Percentiles rank a stretch among this genome's conserved stretches.
Conservation (phyloP, 805 yeast genomes). For the Nakazawaea molendinolei region DNA sequence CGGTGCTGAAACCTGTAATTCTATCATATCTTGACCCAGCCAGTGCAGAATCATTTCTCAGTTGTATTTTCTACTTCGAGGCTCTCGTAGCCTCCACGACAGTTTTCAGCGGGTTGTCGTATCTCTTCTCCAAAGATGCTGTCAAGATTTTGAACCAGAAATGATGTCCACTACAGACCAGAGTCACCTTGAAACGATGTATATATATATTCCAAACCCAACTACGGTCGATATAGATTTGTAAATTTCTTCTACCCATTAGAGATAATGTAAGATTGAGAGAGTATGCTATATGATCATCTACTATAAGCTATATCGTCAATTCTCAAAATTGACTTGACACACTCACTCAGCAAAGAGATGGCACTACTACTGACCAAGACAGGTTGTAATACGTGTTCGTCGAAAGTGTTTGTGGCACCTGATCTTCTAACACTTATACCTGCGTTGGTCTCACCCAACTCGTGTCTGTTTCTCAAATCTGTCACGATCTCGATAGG, state of each 20-base stretch:
- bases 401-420: constrained; percentile 84
- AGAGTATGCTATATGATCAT: constrained; percentile 23
- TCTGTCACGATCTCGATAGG: constrained; percentile 90
- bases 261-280: too few relatives aligned
- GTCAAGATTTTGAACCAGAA: constrained; percentile 41
- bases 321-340: constrained; percentile 89
- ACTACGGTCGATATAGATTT: too few relatives aligned
- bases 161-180: constrained; percentile 12
- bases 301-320: constrained; percentile 95
- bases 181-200: constrained; percentile 13
- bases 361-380: constrained; percentile 92
- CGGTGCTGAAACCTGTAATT: constrained; percentile 50
- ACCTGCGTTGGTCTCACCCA: constrained; percentile 91
- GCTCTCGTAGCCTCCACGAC: constrained; percentile 66
- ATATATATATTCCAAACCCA: constrained; percentile 11
- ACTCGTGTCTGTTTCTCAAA: constrained; percentile 82
- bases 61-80: constrained; percentile 32
- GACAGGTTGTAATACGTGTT: constrained; percentile 95
- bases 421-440: constrained; percentile 92
- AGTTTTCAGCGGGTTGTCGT: constrained; percentile 68
- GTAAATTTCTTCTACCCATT: too few relatives aligned
- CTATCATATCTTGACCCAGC: constrained; percentile 27
- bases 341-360: constrained; percentile 92
- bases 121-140: constrained; percentile 64
- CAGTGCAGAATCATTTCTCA: constrained; percentile 19